Base-by-base conservation (phyloP, 768 basidiomycete genomes). In the Rhizopogon vinicolor region DNA sequence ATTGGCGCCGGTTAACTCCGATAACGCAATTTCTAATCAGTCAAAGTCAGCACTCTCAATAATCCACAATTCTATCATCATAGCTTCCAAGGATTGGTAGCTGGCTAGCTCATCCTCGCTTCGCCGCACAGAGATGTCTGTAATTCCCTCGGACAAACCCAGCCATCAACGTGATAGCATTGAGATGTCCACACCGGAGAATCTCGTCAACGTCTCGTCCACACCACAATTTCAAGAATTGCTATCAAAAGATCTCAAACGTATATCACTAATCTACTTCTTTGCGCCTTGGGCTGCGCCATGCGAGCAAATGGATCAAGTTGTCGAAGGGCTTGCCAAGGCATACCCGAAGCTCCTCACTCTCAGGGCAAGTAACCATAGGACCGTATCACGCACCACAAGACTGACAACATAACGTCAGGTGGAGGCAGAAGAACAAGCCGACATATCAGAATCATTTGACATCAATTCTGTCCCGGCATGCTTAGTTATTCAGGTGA, bases 221-320 rank as follows among this genome's bases (percentile, higher is more conserved):
- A 70, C 91, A 1, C 72, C 79, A 1, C 81, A 91, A 49, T 93
- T 98, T 73, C 84, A 91, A 67, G 65, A 74, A 7, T 71, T 91
- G 8, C 83, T 98, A 45, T 86, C 85, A 0, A 65, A 71, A 19
- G 95, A 98, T 71, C 82, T 99, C 35, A 72, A 80, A 18, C 77
- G 90, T 19, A 80, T 96, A 22, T 94, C 94, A 4, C 76, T 96
- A 39, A 84, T 97, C 66, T 92, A 90, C 73, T 99, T 98, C 70
- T 95, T 93, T 89, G 91, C 95, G 42, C 76, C 83, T 71, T 89
- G 93, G 92, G 97, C 93, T 0, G 89, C 83, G 58, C 93, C 94
- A 41, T 98, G 95, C 77, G 79, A 79, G 62, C 80, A 87, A 63
- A 96, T 97, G 88, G 94, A 93, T 73, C 76, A 84, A 43, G 83